Base-by-base conservation (phyloP, 805 yeast species). In the Candida coquimbonensis region DNA sequence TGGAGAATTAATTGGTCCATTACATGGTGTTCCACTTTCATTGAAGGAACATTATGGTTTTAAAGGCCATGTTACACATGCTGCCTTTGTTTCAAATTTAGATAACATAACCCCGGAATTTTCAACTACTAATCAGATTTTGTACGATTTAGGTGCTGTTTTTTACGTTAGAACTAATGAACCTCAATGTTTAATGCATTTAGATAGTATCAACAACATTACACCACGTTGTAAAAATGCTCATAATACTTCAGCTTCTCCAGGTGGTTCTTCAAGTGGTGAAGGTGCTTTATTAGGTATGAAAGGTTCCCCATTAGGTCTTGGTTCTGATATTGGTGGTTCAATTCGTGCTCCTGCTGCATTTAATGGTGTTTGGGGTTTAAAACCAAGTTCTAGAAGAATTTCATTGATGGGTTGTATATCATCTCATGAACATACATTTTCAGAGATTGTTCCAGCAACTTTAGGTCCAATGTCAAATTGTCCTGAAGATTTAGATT, bases 201-300 rank as follows among this genome's bases (percentile, higher is more conserved):
- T 79, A 57, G 83, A 80, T 59, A 75, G 85, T 24, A 66, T 69
- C 55, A 80, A 80, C 61, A 77, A 77, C 63, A 69, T 81, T 55
- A 72, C 68, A 38, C 87, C 86, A 7, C 67, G 78, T 51, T 70
- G 84, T 7, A 67, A 75, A 57, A 81, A 81, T 57, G 77, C 85
- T 1, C 64, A 67, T 62, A 81, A 82, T 53, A 67, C 80, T 35
- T 63, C 70, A 25, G 66, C 80, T 48, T 74, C 83, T 17, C 72
- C 83, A 3, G 87, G 88, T 51, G 88, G 88, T n/a, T 78, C 84
- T 1, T 78, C 85, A 4, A 82, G 84, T 36, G 88, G 88, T 49
- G 88, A 81, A 60, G 85, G 87, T 51, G 79, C 84, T 0, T 59
- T 77, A 49, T 75, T 80, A 43, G 78, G 75, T 3, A 70, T 77